Conservation (phyloP, 495 filamentous ascomycete species). For the Aspergillus taichungensis region DNA sequence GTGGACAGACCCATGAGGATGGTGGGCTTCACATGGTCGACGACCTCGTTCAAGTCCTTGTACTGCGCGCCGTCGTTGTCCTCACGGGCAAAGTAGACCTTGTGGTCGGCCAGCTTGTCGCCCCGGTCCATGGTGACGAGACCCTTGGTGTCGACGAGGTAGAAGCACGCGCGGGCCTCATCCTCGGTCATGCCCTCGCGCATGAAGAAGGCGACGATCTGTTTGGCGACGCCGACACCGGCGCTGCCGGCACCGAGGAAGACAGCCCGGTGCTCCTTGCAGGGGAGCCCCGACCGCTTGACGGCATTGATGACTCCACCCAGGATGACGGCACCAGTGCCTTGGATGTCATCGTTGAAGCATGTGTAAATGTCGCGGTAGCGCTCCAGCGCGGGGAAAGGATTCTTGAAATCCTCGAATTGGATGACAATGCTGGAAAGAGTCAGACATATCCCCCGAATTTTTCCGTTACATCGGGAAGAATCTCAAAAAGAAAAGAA, state of each 20-base stretch:
- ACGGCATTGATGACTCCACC: slow-evolving; percentile 93
- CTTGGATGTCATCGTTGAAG: slow-evolving; percentile 99
- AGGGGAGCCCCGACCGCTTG: slow-evolving; percentile 73
- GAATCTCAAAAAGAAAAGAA: not conserved
- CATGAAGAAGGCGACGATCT: slow-evolving; percentile 93
- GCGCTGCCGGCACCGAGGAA: slow-evolving; percentile 95
- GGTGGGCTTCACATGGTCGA: slow-evolving; percentile 88
- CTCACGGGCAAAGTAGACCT: slow-evolving; percentile 88
- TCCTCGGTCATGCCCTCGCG: slow-evolving; percentile 88
- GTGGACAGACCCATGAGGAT: slow-evolving; percentile 93
- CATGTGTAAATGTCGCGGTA: slow-evolving; percentile 83
- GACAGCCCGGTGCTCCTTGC: slow-evolving; percentile 86
- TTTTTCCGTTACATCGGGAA: slow-evolving; percentile 12
- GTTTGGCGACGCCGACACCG: slow-evolving; percentile 93
- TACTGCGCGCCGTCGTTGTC: slow-evolving; percentile 91
- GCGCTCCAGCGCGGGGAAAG: slow-evolving; percentile 85
- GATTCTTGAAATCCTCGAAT: slow-evolving; percentile 98
- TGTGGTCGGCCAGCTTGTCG: slow-evolving; percentile 91
- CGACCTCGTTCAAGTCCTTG: slow-evolving; percentile 81
- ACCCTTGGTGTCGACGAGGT: slow-evolving; percentile 94
- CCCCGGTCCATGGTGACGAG: slow-evolving; percentile 90
- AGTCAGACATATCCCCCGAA: slow-evolving; percentile 8
- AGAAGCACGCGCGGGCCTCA: slow-evolving; percentile 85
- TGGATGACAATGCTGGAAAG: slow-evolving; percentile 76
- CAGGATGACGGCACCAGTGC: slow-evolving; percentile 91